Evolutionary conservation across 768 basidiomycete species (phyloP).

Genomic region (Hydnum rufescens): DNA sequence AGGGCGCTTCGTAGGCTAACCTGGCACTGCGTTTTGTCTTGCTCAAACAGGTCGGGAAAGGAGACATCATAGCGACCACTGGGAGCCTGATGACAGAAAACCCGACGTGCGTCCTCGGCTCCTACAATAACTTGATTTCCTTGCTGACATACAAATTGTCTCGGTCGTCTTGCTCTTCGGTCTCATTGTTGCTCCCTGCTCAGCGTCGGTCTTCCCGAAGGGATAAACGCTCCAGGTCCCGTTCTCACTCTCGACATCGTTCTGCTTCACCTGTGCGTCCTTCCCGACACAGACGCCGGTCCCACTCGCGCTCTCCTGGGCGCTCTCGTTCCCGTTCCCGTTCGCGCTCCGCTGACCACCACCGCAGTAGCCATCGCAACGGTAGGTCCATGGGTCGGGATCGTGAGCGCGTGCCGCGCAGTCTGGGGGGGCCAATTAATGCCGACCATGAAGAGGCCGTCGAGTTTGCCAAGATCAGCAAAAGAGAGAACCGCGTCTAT

Average conservation of each 20-base stretch:
- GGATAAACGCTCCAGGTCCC: slow-evolving; percentile 30
- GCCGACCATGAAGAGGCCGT: slow-evolving; percentile 83
- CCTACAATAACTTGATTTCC: too few relatives aligned
- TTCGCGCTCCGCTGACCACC: slow-evolving; percentile 38
- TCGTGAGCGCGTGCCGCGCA: slow-evolving; percentile 53
- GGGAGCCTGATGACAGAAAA: too few relatives aligned
- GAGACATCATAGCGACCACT: too few relatives aligned
- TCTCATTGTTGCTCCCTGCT: too few relatives aligned
- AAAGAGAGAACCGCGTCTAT: slow-evolving; percentile 95
- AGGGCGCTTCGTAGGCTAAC: too few relatives aligned
- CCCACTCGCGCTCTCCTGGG: not conserved
- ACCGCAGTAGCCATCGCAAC: slow-evolving; percentile 10
- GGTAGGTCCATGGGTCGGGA: slow-evolving; percentile 11
- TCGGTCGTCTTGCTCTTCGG: too few relatives aligned
- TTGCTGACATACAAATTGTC: too few relatives aligned
- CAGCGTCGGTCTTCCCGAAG: not conserved
- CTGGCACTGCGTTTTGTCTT: too few relatives aligned
- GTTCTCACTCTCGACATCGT: slow-evolving; percentile 25
- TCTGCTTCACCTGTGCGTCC: slow-evolving; percentile 16
- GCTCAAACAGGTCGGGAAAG: too few relatives aligned
- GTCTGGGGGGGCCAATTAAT: slow-evolving; percentile 77
- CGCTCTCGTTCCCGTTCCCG: slow-evolving; percentile 27
- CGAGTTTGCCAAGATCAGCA: slow-evolving; percentile 89
- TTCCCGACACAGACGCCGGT: slow-evolving; percentile 8
- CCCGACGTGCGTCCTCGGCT: too few relatives aligned